These are phyloP conservation scores for Plasmodium vinckei DNA, from an alignment of 169 alveolate genomes.

Conservation along the genomic window DNA sequence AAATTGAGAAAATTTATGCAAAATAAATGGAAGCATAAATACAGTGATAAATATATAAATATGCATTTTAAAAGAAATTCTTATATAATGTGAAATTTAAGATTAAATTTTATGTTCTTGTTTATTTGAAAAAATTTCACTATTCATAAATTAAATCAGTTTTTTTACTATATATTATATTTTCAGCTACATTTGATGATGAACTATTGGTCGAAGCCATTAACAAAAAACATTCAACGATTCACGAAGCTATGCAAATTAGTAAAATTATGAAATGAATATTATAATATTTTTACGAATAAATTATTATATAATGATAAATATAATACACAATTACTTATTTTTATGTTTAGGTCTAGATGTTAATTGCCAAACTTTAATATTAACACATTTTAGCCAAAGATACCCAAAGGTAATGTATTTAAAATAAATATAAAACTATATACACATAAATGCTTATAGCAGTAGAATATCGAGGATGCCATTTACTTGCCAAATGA, in stretches of 20 bases:
- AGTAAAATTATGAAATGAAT: slow-evolving; percentile 65
- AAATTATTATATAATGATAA: background rate
- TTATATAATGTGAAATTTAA: no score
- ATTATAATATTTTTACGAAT: background rate
- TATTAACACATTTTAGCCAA: slow-evolving; percentile 94
- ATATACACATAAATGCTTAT: background rate
- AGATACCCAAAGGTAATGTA: slow-evolving; percentile 88
- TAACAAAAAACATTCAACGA: slow-evolving; percentile 83
- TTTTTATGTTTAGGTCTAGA: slow-evolving; percentile 30
- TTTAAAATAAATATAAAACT: slow-evolving; percentile 1
- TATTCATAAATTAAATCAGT: no score
- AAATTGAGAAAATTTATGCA: no score
- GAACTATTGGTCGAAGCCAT: slow-evolving; percentile 85
- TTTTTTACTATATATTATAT: background rate
- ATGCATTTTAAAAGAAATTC: background rate
- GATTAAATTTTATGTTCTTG: no score
- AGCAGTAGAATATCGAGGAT: background rate
- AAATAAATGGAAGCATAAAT: background rate
- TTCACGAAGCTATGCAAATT: slow-evolving; percentile 84
- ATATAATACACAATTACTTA: slow-evolving; percentile 3
- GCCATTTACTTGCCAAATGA: no score
- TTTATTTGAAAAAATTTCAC: no score
- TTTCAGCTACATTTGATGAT: slow-evolving; percentile 89
- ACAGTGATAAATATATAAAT: slow-evolving; percentile 2
- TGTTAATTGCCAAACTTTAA: slow-evolving; percentile 80